phyloP scores from a whole-genome alignment of 805 yeast genomes.

The Suhomyces xylopsoci region DNA sequence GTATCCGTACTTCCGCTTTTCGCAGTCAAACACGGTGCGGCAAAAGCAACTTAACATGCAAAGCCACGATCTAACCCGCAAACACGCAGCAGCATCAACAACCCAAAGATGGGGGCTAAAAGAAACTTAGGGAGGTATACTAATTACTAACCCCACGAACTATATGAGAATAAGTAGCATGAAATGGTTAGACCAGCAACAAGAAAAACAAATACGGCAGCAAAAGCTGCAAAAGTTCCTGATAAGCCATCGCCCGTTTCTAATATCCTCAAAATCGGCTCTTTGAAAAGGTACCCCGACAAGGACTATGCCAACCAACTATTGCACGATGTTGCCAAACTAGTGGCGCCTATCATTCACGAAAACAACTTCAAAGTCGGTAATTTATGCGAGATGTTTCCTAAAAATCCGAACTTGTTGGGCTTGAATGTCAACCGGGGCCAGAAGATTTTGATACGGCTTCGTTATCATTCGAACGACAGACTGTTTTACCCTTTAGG shows the following conservation, averaged over 20 bases:
- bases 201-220: background rate
- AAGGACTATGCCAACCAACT: constrained; percentile 43
- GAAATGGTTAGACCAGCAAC: constrained; percentile 10
- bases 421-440: constrained; percentile 87
- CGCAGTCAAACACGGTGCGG: background rate
- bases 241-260: constrained; percentile 34
- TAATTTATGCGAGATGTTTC: constrained; percentile 75
- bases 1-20: background rate
- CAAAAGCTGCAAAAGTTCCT: constrained; percentile 29
- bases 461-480: constrained; percentile 58
- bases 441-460: constrained; percentile 62
- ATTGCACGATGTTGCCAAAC: constrained; percentile 63
- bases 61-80: background rate
- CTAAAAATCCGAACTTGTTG: constrained; percentile 58
- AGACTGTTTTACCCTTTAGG: constrained; percentile 58
- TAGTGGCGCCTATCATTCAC: constrained; percentile 78
- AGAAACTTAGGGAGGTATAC: background rate
- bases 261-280: constrained; percentile 34
- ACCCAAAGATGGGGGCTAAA: background rate
- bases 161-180: constrained; percentile 1
- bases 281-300: constrained; percentile 35
- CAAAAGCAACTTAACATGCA: background rate
- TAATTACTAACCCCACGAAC: background rate
- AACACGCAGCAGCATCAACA: background rate
- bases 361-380: constrained; percentile 64